Evolutionary conservation across 139 green algal genomes (phyloP), one percentile per base, ranked within the genome.

Genomic region (Zygnema cylindricum): DNA sequence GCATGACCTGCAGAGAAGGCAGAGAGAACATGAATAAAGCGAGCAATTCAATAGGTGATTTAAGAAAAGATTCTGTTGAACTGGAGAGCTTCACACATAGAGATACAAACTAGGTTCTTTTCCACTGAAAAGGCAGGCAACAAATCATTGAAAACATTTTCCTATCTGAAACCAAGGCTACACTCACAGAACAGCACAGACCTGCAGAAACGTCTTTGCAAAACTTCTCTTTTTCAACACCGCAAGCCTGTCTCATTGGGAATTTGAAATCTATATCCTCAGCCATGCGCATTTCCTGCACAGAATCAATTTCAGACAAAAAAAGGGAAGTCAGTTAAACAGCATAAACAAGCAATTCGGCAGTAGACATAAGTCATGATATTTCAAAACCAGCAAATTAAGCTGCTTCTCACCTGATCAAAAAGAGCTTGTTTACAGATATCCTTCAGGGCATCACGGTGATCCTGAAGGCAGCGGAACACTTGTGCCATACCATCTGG

Each of bases 401-500:
- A 40, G 22, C 75, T 82, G 43, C 75, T 22, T 82, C 82, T 69
- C 57, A 90, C 86, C 86, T 90, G 79, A 30, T 90, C 79, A 43
- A 90, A 90, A 2, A 98, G 91, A 0, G 92, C 93, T 7, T 94
- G 92, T 3, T 91, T 88, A 81, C 96, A 98, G 3, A 93, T 55
- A 1, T 86, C 76, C 22, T 57, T 90, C 35, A 98, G 93, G 76
- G 93, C 81, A 11, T 94, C 90, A 0, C 96, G 94, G 16, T 92
- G 83, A 21, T 93, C 93, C 90, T 95, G 94, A 43, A 98, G 90
- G 92, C 95, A 98, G 69, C 93, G 88, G 57, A 98, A 96, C 0
- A 98, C 95, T 0, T 95, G 94, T 0, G 95, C 79, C 35, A 83
- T 73, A 54, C 90, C 90, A 35, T 75, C 42, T 33, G 88, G 69